phyloP scores from a whole-genome alignment of 345 rosid genomes.

The Corchorus olitorius region DNA sequence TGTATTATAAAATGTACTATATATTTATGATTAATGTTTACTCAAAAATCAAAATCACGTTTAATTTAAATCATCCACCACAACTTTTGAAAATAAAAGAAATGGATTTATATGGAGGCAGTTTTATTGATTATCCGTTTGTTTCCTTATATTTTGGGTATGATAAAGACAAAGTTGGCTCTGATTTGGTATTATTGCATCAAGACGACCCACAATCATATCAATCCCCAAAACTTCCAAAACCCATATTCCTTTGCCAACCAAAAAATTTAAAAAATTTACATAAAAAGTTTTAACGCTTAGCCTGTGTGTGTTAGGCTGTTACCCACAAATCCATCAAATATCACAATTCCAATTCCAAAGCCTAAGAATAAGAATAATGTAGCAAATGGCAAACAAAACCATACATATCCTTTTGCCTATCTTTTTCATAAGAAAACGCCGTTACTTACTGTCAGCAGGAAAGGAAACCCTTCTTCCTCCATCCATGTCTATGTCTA shows the following conservation, averaged over 20 bases:
- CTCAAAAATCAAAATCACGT: too few relatives aligned
- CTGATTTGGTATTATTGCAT: not conserved
- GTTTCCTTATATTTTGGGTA: not conserved
- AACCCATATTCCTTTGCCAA: not conserved
- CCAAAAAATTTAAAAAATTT: too few relatives aligned
- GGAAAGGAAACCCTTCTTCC: not conserved
- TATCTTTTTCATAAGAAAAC: not conserved
- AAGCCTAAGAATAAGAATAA: too few relatives aligned
- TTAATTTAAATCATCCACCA: not conserved
- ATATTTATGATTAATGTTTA: too few relatives aligned
- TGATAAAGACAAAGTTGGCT: not conserved
- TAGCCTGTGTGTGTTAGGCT: not conserved
- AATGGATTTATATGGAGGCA: too few relatives aligned
- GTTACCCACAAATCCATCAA: not conserved
- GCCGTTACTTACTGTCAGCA: conserved; percentile 19
- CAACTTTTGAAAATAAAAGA: too few relatives aligned
- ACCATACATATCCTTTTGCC: not conserved
- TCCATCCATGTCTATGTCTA: not conserved
- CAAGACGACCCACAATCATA: not conserved
- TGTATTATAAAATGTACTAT: too few relatives aligned
- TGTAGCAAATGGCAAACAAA: not conserved
- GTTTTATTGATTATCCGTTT: not conserved
- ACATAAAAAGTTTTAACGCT: too few relatives aligned
- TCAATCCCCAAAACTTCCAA: conserved; percentile 8
- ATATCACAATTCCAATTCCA: not conserved